Percentiles rank a stretch among this genome's conserved stretches.
These are phyloP conservation scores for Penicillium canescens DNA, from an alignment of 495 filamentous ascomycete genomes.

Conservation along the genomic window DNA sequence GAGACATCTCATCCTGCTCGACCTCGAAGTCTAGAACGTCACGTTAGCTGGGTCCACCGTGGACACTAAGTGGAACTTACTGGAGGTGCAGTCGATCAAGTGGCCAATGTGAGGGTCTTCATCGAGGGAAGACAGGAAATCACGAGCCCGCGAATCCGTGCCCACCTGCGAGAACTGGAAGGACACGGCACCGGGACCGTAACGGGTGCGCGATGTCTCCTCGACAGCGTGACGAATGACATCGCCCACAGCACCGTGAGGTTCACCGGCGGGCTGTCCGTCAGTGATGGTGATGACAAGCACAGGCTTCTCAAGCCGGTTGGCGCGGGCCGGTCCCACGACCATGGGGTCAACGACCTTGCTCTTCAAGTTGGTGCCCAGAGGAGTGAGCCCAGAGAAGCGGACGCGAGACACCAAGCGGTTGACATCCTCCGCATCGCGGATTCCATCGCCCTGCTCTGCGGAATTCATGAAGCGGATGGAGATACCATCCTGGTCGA, in stretches of 20 bases:
- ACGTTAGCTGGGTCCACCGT: constrained; percentile 18
- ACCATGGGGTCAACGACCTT: constrained; percentile 66
- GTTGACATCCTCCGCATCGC: constrained; percentile 57
- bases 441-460: constrained; percentile 53
- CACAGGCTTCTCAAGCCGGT: constrained; percentile 61
- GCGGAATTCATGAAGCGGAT: constrained; percentile 71
- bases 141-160: constrained; percentile 63
- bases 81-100: constrained; percentile 72
- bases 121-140: constrained; percentile 63
- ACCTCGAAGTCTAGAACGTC: constrained; percentile 58
- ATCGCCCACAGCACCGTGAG: constrained; percentile 48
- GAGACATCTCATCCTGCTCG: constrained; percentile 64
- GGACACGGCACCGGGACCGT: constrained; percentile 53
- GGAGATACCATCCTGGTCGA: constrained; percentile 69
- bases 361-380: constrained; percentile 60
- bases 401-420: constrained; percentile 54
- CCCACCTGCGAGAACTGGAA: constrained; percentile 79
- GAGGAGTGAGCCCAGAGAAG: constrained; percentile 69
- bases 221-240: constrained; percentile 49
- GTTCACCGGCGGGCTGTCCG: constrained; percentile 61
- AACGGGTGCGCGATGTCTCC: constrained; percentile 45
- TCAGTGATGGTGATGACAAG: constrained; percentile 73
- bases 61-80: constrained; percentile 43
- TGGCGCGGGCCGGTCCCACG: constrained; percentile 46
- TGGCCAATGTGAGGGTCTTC: constrained; percentile 61